Evolutionary conservation across 2,329 filamentous ascomycete genomes (phyloP), one percentile per base, ranked within the genome.

Genomic region (Stachybotrys chlorohalonatus): DNA sequence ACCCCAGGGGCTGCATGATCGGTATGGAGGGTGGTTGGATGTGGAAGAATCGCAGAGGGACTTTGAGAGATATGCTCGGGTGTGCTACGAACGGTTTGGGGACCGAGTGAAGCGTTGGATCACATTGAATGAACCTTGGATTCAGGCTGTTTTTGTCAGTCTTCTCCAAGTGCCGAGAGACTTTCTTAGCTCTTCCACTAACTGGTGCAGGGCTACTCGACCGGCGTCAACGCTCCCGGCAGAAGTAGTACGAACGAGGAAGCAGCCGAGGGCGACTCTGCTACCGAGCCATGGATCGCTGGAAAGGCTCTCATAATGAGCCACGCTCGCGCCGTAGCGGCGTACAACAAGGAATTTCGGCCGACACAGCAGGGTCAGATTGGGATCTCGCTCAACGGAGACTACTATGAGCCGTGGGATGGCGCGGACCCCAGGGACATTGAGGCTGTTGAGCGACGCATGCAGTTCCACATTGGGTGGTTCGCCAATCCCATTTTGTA

Each of bases 381-480:
- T 48, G 66, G 66, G 3, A 68, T 73, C 45, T 67, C 67, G 0
- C 54, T 73, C 1, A 72, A 71, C n/a, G 69, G 70, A 0, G 67
- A 73, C 30, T 73, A 62, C 56, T 72, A 68, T 49, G 68, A 71
- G 53, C 70, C 70, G 0, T 73, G 65, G 61, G 68, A 73, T 31
- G 51, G 50, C 11, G 56, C 49, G 2, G 62, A 66, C 11, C 51
- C 55, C 0, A 39, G 47, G 6, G 68, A 72, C 31, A 53, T 54
- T 0, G 66, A 68, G 5, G 70, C 70, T 1, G 66, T 65, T 2
- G 63, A 70, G 56, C 56, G 69, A 1, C 55, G 67, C 0, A 69
- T 73, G 68, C 56, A 70, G 13, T 73, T 73, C 24, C 65, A 70
- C 51, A 69, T 73, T 5, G 70, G 68, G 6, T 73, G 70, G 70